These are phyloP conservation scores for Macrolepiota dolichaula DNA, from an alignment of 768 basidiomycete genomes.

Conservation along the genomic window DNA sequence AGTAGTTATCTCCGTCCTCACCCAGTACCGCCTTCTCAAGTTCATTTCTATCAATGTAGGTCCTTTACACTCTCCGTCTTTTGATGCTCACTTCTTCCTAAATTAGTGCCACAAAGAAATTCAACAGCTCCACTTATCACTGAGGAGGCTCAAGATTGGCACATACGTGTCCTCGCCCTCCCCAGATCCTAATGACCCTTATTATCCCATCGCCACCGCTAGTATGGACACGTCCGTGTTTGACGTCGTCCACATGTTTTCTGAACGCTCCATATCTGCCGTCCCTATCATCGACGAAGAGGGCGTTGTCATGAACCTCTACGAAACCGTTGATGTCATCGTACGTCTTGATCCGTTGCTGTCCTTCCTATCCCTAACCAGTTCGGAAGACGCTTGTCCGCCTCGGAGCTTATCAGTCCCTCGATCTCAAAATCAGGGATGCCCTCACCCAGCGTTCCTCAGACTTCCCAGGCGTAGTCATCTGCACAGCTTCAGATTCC, in stretches of 20 bases:
- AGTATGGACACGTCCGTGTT: slow-evolving; percentile 90
- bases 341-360: slow-evolving; percentile 45
- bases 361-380: slow-evolving; percentile 2
- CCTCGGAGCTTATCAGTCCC: slow-evolving; percentile 90
- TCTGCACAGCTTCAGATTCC: slow-evolving; percentile 91
- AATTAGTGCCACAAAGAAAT: slow-evolving; percentile 82
- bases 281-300: slow-evolving; percentile 94
- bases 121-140: slow-evolving; percentile 70
- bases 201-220: slow-evolving; percentile 89
- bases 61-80: slow-evolving; percentile 16
- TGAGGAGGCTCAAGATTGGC: slow-evolving; percentile 88
- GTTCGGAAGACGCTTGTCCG: slow-evolving; percentile 81
- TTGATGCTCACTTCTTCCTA: background rate
- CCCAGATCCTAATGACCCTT: slow-evolving; percentile 59
- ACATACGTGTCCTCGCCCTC: slow-evolving; percentile 74
- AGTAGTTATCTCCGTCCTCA: slow-evolving; percentile 92
- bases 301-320: slow-evolving; percentile 92
- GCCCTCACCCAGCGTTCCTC: slow-evolving; percentile 89
- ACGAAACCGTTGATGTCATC: slow-evolving; percentile 99
- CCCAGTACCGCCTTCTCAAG: slow-evolving; percentile 96
- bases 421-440: slow-evolving; percentile 90
- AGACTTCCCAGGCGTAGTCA: slow-evolving; percentile 96
- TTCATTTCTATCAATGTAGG: slow-evolving; percentile 96
- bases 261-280: slow-evolving; percentile 90
- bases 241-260: slow-evolving; percentile 99